Percentiles rank a stretch among this genome's conserved stretches.
Conservation (phyloP, 352 stramenopile species). For the Pythium vanterpoolii region DNA sequence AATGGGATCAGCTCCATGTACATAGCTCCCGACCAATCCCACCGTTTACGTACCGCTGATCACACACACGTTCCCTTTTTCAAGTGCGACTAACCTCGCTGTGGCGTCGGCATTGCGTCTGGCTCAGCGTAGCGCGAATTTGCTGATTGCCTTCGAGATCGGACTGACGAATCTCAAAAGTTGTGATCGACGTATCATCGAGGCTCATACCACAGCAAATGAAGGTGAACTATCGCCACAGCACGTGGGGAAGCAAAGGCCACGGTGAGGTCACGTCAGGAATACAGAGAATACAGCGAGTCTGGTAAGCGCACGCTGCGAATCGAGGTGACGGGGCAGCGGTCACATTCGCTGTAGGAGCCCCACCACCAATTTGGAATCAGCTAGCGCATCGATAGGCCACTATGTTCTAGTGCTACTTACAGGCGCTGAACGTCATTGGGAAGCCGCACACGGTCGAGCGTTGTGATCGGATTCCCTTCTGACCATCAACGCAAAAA, state of each 20-base stretch:
- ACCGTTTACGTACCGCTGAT: neutral
- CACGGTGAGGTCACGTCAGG: too few relatives aligned
- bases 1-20: too few relatives aligned
- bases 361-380: too few relatives aligned
- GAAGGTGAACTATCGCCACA: too few relatives aligned
- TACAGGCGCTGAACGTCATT: neutral
- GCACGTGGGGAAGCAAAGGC: too few relatives aligned
- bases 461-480: neutral
- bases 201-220: too few relatives aligned
- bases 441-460: neutral
- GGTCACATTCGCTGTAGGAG: neutral
- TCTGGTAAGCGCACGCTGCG: neutral
- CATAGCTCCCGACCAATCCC: too few relatives aligned
- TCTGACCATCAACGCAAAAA: neutral
- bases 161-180: constrained; percentile 2
- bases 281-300: neutral
- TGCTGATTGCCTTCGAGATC: neutral
- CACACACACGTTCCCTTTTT: neutral
- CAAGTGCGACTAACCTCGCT: neutral
- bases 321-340: neutral
- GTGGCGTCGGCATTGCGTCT: constrained; percentile 1
- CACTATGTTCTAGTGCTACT: too few relatives aligned
- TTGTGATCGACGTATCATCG: neutral
- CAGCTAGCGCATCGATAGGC: too few relatives aligned
- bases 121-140: neutral